These are phyloP conservation scores for Cercophora newfieldiana DNA, from an alignment of 495 filamentous ascomycete genomes.

Conservation along the genomic window DNA sequence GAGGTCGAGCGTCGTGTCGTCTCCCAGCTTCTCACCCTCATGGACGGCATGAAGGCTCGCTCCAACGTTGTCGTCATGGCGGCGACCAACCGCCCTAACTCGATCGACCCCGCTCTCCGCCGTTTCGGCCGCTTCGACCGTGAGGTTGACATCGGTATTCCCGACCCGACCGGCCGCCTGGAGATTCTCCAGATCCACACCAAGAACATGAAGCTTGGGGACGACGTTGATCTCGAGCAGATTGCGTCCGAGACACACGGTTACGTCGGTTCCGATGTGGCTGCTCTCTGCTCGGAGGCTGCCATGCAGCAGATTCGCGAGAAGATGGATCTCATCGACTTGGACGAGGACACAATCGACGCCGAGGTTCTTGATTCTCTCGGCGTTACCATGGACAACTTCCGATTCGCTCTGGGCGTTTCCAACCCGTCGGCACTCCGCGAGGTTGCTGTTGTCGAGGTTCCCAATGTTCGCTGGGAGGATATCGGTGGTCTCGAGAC, in stretches of 20 bases:
- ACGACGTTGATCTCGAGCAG: slow-evolving; percentile 94
- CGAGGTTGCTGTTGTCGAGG: slow-evolving; percentile 98
- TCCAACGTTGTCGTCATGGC: slow-evolving; percentile 99
- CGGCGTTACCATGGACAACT: slow-evolving; percentile 99
- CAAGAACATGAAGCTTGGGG: slow-evolving; percentile 99
- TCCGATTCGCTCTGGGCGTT: slow-evolving; percentile 95
- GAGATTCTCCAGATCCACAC: slow-evolving; percentile 99
- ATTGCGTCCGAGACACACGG: slow-evolving; percentile 98
- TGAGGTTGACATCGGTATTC: slow-evolving; percentile 97
- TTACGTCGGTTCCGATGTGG: slow-evolving; percentile 98
- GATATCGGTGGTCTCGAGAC: slow-evolving; percentile 98
- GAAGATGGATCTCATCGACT: slow-evolving; percentile 99
- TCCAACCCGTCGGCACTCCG: slow-evolving; percentile 98
- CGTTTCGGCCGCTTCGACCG: slow-evolving; percentile 98
- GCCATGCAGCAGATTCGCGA: slow-evolving; percentile 99
- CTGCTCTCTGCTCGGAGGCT: slow-evolving; percentile 98
- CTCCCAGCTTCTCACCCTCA: slow-evolving; percentile 94
- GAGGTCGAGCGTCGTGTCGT: slow-evolving; percentile 98
- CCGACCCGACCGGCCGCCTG: slow-evolving; percentile 95
- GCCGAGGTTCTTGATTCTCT: slow-evolving; percentile 97
- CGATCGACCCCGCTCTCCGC: slow-evolving; percentile 94
- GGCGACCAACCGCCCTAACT: slow-evolving; percentile 96
- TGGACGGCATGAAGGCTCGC: slow-evolving; percentile 99
- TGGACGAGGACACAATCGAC: slow-evolving; percentile 98
- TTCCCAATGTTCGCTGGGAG: slow-evolving; percentile 98